phyloP scores from a whole-genome alignment of 768 basidiomycete genomes.

The Butyriboletus loyo region DNA sequence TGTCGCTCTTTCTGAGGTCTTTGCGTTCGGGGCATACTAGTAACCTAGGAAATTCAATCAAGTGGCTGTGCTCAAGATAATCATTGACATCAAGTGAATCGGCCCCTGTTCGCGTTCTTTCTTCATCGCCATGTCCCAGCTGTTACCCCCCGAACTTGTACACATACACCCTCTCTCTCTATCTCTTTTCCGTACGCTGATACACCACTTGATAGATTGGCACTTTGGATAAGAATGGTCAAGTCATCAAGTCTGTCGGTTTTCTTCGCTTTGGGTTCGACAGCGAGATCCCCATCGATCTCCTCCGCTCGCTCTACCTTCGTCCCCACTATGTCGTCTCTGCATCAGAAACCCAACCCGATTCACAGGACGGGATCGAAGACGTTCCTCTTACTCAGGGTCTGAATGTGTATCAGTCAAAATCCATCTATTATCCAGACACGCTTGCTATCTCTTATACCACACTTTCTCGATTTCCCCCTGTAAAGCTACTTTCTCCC shows the following conservation, averaged over 20 bases:
- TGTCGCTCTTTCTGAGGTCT: conserved; percentile 65
- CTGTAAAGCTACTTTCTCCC: conserved; percentile 83
- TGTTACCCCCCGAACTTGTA: conserved; percentile 21
- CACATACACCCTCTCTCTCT: conserved; percentile 7
- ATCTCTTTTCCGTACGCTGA: conserved; percentile 3
- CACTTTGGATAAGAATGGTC: conserved; percentile 70
- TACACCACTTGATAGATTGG: conserved; percentile 42
- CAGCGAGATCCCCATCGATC: conserved; percentile 74
- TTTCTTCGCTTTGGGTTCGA: conserved; percentile 88
- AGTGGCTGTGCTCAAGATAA: conserved; percentile 18
- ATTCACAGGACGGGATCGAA: conserved; percentile 40
- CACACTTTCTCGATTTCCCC: conserved; percentile 87
- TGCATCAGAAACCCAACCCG: conserved; percentile 34
- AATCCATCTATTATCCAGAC: conserved; percentile 82
- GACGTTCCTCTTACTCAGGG: conserved; percentile 40
- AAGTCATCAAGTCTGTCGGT: conserved; percentile 77
- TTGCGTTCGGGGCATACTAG: conserved; percentile 71
- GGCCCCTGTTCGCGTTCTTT: no score
- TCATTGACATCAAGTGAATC: no score
- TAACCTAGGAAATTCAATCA: no score
- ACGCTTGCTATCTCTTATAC: conserved; percentile 86
- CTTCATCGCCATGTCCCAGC: conserved; percentile 19
- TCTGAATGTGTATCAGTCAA: conserved; percentile 61
- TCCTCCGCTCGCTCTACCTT: conserved; percentile 85
- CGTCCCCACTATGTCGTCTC: conserved; percentile 71